A percentile compares a stretch with the other conserved stretches of the same genome.
Conservation (phyloP, 495 filamentous ascomycete species). For the Aspergillus nanangensis region DNA sequence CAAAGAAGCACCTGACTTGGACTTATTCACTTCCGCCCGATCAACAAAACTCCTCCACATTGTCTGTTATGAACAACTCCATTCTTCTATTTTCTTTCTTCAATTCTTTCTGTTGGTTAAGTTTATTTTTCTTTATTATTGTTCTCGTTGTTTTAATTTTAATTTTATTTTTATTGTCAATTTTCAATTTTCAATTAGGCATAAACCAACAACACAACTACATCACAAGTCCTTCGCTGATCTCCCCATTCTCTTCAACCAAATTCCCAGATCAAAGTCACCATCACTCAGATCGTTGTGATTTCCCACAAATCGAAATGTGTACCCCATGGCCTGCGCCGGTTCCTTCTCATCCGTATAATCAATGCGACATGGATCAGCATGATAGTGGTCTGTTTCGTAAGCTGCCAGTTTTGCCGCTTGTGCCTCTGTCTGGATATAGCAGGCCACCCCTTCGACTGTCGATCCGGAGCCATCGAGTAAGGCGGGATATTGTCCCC, state of each 20-base stretch:
- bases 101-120: too few species aligned
- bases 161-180: too few species aligned
- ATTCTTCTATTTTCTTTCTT: too few species aligned
- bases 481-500: slow-evolving; percentile 26
- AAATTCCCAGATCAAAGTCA: slow-evolving; percentile 20
- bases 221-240: neutral
- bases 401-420: slow-evolving; percentile 22
- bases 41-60: too few species aligned
- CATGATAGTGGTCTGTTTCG: slow-evolving; percentile 23
- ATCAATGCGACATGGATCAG: slow-evolving; percentile 14
- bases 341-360: slow-evolving; percentile 18
- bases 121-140: too few species aligned
- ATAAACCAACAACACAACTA: too few species aligned
- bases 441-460: slow-evolving; percentile 22
- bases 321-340: slow-evolving; percentile 12
- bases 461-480: slow-evolving; percentile 11
- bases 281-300: slow-evolving; percentile 20
- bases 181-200: too few species aligned
- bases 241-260: slow-evolving; percentile 17
- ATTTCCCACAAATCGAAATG: slow-evolving; percentile 28
- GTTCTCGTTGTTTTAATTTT: too few species aligned
- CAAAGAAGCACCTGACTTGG: too few species aligned
- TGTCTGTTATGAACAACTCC: too few species aligned
- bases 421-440: slow-evolving; percentile 14
- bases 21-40: too few species aligned